A percentile compares a stretch with the other conserved stretches of the same genome.
phyloP scores from a whole-genome alignment of 2,329 filamentous ascomycete species.

The Fusarium miscanthi region DNA sequence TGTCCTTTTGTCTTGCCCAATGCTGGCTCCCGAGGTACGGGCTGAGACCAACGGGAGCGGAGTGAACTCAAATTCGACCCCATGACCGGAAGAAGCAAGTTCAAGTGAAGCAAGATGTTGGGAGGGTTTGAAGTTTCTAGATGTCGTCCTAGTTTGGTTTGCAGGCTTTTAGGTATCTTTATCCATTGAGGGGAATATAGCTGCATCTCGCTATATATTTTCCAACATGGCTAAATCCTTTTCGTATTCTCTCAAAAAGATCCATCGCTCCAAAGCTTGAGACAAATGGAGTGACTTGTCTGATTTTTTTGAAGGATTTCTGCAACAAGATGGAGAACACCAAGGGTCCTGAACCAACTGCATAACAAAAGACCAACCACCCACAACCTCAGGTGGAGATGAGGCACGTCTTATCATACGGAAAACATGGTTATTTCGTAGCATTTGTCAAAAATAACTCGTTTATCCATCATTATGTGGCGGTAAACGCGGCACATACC shows the following conservation, averaged over 20 bases:
- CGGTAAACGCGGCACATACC: not conserved
- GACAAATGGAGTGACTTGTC: not conserved
- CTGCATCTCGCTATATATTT: no score
- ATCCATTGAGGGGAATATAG: no score
- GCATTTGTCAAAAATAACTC: not conserved
- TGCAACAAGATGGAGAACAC: not conserved
- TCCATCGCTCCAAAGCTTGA: not conserved
- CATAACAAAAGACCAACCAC: not conserved
- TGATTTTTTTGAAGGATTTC: not conserved
- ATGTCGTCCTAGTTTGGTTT: not conserved
- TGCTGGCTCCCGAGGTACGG: no score
- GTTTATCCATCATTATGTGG: no score
- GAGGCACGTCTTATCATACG: not conserved
- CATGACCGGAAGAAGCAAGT: not conserved
- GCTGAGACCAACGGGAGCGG: not conserved
- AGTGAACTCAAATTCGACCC: not conserved
- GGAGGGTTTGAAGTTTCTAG: not conserved
- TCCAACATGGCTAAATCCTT: not conserved
- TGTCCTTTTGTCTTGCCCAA: rapidly evolving
- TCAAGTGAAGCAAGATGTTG: rapidly evolving
- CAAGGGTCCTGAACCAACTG: not conserved
- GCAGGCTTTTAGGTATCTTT: no score
- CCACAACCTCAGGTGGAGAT: not conserved
- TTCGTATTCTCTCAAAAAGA: not conserved
- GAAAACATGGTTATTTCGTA: not conserved